Evolutionary conservation across 352 stramenopile species (phyloP).

Genomic region (Phytophthora palmivora): DNA sequence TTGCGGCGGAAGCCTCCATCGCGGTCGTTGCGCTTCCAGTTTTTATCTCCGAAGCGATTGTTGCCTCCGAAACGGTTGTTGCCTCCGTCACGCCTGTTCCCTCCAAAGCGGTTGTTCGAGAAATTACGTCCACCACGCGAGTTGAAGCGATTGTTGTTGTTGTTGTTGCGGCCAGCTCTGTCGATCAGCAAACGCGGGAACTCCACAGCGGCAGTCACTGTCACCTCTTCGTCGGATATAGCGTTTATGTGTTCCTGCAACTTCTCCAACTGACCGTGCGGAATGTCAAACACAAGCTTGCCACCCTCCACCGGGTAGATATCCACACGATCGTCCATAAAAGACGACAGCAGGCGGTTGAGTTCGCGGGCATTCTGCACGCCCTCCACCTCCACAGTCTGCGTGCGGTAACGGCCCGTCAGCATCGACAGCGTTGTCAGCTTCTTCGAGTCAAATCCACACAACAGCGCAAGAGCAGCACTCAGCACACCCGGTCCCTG

Average conservation of each 20-base stretch:
- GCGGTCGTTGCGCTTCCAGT: slow-evolving; percentile 34
- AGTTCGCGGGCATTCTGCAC: slow-evolving; percentile 56
- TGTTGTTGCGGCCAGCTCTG: slow-evolving; percentile 31
- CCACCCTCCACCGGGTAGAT: slow-evolving; percentile 62
- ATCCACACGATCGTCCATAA: slow-evolving; percentile 55
- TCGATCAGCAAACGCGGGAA: slow-evolving; percentile 67
- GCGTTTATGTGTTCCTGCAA: slow-evolving; percentile 54
- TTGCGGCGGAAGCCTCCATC: slow-evolving; percentile 27
- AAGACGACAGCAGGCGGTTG: slow-evolving; percentile 47
- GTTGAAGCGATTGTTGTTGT: slow-evolving; percentile 31
- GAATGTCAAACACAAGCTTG: slow-evolving; percentile 79
- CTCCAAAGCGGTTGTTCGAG: slow-evolving; percentile 39
- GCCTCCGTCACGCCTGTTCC: slow-evolving; percentile 25
- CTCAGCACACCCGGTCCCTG: slow-evolving; percentile 66
- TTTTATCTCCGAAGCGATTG: neutral
- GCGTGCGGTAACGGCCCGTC: slow-evolving; percentile 63
- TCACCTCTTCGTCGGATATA: slow-evolving; percentile 39
- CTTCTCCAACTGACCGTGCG: slow-evolving; percentile 51
- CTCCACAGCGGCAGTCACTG: slow-evolving; percentile 54
- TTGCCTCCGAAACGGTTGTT: slow-evolving; percentile 34
- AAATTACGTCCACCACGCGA: slow-evolving; percentile 41
- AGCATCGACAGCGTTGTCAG: slow-evolving; percentile 79
- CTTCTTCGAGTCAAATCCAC: slow-evolving; percentile 79
- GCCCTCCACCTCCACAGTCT: slow-evolving; percentile 73
- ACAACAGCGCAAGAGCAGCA: slow-evolving; percentile 73